Conservation (phyloP, 345 rosid species). For the Linum tenue region DNA sequence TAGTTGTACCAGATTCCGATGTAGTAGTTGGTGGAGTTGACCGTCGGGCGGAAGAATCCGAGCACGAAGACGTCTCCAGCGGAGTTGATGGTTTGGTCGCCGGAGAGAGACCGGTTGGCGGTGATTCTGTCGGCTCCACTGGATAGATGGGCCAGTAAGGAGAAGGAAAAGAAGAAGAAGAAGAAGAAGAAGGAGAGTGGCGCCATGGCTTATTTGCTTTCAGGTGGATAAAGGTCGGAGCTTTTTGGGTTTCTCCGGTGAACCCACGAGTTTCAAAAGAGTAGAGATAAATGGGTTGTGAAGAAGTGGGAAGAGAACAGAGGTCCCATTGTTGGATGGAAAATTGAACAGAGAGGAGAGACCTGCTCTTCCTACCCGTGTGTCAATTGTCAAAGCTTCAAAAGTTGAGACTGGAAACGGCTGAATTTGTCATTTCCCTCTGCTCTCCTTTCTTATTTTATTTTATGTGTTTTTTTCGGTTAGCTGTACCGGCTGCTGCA, state of each 20-base stretch:
- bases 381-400: not conserved
- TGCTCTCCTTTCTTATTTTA: no score
- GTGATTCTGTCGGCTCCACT: slow-evolving; percentile 46
- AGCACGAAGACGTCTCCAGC: slow-evolving; percentile 33
- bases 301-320: not conserved
- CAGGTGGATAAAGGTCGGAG: not conserved
- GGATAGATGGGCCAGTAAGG: slow-evolving; percentile 21
- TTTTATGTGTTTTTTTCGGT: no score
- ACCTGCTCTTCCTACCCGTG: not conserved
- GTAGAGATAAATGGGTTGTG: not conserved
- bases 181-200: slow-evolving; percentile 22
- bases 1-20: slow-evolving; percentile 56
- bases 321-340: not conserved
- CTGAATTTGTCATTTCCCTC: no score
- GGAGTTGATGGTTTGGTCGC: slow-evolving; percentile 51
- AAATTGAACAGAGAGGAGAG: not conserved
- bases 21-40: slow-evolving; percentile 46
- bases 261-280: not conserved
- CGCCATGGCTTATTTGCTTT: slow-evolving; percentile 23
- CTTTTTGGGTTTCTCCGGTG: not conserved
- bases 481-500: no score
- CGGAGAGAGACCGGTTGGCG: slow-evolving; percentile 41
- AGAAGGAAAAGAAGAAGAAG: slow-evolving; percentile 26
- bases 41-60: slow-evolving; percentile 56
- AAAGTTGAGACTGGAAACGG: not conserved